phyloP scores from a whole-genome alignment of 768 basidiomycete species.

The Dendrothele bispora region DNA sequence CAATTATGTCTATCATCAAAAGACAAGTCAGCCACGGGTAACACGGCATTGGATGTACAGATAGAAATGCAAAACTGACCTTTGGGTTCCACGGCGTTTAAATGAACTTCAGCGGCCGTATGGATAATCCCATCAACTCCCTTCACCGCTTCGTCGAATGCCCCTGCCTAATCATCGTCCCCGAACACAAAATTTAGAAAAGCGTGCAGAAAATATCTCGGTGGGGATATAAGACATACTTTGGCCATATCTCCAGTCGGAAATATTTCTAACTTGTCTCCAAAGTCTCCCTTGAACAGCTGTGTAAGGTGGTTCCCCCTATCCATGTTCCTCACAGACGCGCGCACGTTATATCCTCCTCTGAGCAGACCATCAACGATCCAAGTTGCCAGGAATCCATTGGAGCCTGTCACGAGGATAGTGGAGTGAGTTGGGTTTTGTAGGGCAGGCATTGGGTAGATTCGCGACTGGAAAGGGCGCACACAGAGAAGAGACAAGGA shows the following conservation, averaged over 20 bases:
- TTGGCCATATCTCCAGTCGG: conserved; percentile 48
- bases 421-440: conserved; percentile 24
- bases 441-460: conserved; percentile 37
- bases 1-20: conserved; percentile 44
- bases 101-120: conserved; percentile 32
- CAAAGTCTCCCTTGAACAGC: conserved; percentile 42
- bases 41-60: not conserved
- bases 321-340: conserved; percentile 48
- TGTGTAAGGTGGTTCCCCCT: conserved; percentile 53
- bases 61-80: conserved; percentile 11
- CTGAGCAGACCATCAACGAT: conserved; percentile 43
- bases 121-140: conserved; percentile 40
- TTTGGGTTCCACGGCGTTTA: conserved; percentile 22
- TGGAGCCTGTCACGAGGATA: conserved; percentile 43
- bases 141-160: conserved; percentile 47
- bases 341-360: conserved; percentile 48
- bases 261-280: conserved; percentile 49
- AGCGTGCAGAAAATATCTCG: not conserved
- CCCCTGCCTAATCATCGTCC: conserved; percentile 27
- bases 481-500: no score
- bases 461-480: no score
- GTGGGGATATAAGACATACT: not conserved
- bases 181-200: no score
- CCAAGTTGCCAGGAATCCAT: conserved; percentile 37
- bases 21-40: not conserved